Percentiles rank a stretch among this genome's conserved stretches.
Conservation (phyloP, 2,329 filamentous ascomycete genomes). For the Colletotrichum cordylinicola region DNA sequence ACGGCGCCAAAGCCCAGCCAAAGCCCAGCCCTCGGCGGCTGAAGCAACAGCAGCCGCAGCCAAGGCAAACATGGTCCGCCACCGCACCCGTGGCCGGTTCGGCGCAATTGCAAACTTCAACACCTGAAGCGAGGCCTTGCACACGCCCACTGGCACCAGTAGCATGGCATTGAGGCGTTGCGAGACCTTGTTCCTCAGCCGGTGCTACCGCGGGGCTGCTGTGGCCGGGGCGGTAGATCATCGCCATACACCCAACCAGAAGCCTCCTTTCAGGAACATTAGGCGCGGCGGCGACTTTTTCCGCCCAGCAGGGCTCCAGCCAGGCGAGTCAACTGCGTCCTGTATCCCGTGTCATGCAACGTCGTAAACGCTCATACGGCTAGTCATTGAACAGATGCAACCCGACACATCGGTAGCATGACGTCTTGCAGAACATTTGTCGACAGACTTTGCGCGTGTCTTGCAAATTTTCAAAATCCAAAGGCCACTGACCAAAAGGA, state of each 20-base stretch:
- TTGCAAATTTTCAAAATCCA: neutral
- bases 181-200: neutral
- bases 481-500: neutral
- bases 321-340: neutral
- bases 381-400: neutral
- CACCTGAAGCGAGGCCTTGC: neutral
- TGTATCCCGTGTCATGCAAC: neutral
- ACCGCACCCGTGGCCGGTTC: neutral
- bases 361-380: neutral
- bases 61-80: neutral
- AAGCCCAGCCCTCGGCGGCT: neutral
- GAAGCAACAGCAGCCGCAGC: neutral
- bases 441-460: neutral
- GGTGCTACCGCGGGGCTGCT: conserved; percentile 3
- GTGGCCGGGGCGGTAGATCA: neutral
- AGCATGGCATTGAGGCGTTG: neutral
- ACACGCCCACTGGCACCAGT: neutral
- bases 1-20: neutral
- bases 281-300: neutral
- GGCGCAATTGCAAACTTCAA: conserved; percentile 10
- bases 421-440: neutral
- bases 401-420: neutral
- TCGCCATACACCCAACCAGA: neutral
- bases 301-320: neutral
- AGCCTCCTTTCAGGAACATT: neutral